Evolutionary conservation across 768 basidiomycete genomes (phyloP).

Genomic region (Asterophora parasitica): DNA sequence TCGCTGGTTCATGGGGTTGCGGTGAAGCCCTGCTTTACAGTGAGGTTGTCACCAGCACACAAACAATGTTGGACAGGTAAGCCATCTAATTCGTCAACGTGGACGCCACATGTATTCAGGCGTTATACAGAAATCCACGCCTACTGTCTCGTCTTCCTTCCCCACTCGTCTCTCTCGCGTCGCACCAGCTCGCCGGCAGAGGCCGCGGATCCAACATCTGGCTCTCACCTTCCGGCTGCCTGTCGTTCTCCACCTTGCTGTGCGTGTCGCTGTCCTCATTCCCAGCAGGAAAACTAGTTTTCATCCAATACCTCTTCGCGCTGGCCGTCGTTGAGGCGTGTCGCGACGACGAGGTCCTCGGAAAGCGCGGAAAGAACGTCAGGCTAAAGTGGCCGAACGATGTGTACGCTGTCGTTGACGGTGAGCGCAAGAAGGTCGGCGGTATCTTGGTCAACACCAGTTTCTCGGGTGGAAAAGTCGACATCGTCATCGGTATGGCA

Average conservation of each 20-base stretch:
- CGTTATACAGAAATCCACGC: slow-evolving; percentile 59
- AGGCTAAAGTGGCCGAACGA: slow-evolving; percentile 98
- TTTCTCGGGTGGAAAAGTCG: slow-evolving; percentile 66
- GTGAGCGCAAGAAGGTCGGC: slow-evolving; percentile 73
- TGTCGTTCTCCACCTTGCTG: slow-evolving; percentile 76
- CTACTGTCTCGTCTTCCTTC: slow-evolving; percentile 66
- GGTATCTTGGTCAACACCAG: slow-evolving; percentile 89
- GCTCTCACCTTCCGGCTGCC: slow-evolving; percentile 89
- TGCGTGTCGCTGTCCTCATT: slow-evolving; percentile 49
- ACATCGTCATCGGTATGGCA: slow-evolving; percentile 70
- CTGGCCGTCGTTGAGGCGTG: slow-evolving; percentile 89
- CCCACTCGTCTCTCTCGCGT: slow-evolving; percentile 79
- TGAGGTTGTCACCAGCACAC: slow-evolving; percentile 89
- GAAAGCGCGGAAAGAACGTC: slow-evolving; percentile 49
- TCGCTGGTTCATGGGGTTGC: slow-evolving; percentile 41
- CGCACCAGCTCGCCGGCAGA: slow-evolving; percentile 81
- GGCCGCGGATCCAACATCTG: slow-evolving; percentile 88
- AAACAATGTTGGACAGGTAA: slow-evolving; percentile 91
- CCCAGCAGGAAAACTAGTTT: slow-evolving; percentile 70
- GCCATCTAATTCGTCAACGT: slow-evolving; percentile 22
- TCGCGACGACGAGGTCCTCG: slow-evolving; percentile 51
- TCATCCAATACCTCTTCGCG: slow-evolving; percentile 89
- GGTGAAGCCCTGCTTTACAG: slow-evolving; percentile 84
- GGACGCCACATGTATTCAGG: background rate
- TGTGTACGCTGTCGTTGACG: slow-evolving; percentile 65